These are phyloP conservation scores for Kodamaea sp. DNA, from an alignment of 1,139 yeast genomes.

Conservation along the genomic window DNA sequence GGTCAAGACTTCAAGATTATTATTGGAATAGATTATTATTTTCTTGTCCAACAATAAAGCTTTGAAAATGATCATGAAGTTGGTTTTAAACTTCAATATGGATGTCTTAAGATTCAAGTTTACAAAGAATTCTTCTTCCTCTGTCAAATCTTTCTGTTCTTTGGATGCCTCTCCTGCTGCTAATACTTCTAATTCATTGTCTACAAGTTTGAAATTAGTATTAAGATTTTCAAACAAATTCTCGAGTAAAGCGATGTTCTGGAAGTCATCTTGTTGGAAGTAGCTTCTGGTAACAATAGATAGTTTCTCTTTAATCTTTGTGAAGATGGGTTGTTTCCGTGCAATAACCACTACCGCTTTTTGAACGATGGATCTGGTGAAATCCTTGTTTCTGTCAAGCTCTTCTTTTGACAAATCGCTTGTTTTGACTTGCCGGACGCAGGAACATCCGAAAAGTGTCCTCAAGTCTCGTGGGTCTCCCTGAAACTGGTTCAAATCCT, in stretches of 20 bases:
- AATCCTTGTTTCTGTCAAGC: slow-evolving; percentile 57
- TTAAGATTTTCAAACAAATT: slow-evolving; percentile 74
- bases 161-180: slow-evolving; percentile 3
- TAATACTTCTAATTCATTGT: slow-evolving; percentile 17
- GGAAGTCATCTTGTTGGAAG: slow-evolving; percentile 77
- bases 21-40: slow-evolving; percentile 70
- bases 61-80: slow-evolving; percentile 71
- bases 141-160: slow-evolving; percentile 18
- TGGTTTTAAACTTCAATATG: slow-evolving; percentile 57
- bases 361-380: slow-evolving; percentile 87
- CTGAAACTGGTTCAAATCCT: slow-evolving; percentile 45
- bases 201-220: slow-evolving; percentile 31
- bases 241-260: slow-evolving; percentile 66
- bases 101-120: slow-evolving; percentile 74
- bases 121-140: slow-evolving; percentile 57
- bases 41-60: slow-evolving; percentile 75
- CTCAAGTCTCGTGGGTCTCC: slow-evolving; percentile 53
- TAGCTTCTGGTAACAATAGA: slow-evolving; percentile 87
- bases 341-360: slow-evolving; percentile 89
- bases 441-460: slow-evolving; percentile 90
- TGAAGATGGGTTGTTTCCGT: slow-evolving; percentile 76
- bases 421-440: slow-evolving; percentile 80
- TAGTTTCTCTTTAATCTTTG: slow-evolving; percentile 84
- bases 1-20: slow-evolving; percentile 75
- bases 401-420: slow-evolving; percentile 53